Base-by-base conservation (phyloP, 441 rosid genomes). In the Populus hybrid region DNA sequence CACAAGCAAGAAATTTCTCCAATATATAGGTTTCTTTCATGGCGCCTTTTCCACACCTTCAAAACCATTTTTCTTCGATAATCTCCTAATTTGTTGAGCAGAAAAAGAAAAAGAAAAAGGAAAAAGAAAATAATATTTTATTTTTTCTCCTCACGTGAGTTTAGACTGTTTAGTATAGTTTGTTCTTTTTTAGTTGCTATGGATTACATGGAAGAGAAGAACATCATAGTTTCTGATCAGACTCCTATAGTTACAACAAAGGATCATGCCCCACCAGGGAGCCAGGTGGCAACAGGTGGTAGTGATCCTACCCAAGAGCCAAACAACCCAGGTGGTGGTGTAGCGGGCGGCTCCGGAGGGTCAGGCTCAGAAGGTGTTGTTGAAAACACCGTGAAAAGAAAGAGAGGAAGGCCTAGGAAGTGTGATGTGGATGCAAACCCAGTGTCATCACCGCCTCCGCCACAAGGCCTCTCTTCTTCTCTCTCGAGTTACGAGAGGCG, bases 371-470 rank as follows among this genome's bases (percentile, higher is more conserved):
- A 10, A 23, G 32, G 63, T 32, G 53, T 20, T 20, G 28, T 5
- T 23, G 72, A 64, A 75, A 20, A 21, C 2, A 70, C 53, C 11
- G 35, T 59, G 24, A 69, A 75, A 16, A 81, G 74, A 73, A 81
- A 46, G 75, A 70, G 84, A 74, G 80, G 84, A 40, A 77, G 84
- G 21, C 75, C 76, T 18, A 73, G 69, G 79, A 73, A 79, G 70
- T 38, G n/a, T 69, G 32, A 69, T 64, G 20, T 18, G 7, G 46
- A 30, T 28, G 35, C 50, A 66, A 69, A n/a, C 10, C 23, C n/a
- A 64, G 30, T 36, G 8, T 20, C 16, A 42, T 4, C 11, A 14
- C 28, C 18, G 6, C 68, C 67, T 28, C 40, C 67, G 10, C 64
- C 67, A 1, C 20, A 68, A 21, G 67, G 42, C 34, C 53, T 78